Evolutionary conservation across 2,329 filamentous ascomycete genomes (phyloP), one percentile per base, ranked within the genome.

Genomic region (Colletotrichum siamense): DNA sequence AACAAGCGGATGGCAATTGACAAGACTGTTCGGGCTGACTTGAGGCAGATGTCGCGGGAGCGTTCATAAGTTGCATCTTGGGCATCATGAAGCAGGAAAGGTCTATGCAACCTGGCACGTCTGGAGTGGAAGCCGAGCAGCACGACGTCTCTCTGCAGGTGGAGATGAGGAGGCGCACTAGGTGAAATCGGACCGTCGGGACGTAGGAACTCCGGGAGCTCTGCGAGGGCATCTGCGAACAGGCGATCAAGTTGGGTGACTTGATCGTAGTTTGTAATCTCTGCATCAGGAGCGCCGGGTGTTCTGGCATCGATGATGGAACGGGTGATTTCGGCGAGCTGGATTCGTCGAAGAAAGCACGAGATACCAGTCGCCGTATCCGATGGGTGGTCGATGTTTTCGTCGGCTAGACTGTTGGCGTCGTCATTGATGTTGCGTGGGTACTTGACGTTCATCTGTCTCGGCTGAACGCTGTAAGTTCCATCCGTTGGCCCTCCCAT

Each of bases 341-440:
- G 83, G 67, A 84, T 80, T 18, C 86, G 83, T 57, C 86, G 83
- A 13, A 87, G 78, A 32, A 85, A 83, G 66, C 84, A 86, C 2
- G 85, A 85, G 69, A 85, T 81, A 24, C 79, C 80, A 0, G 86
- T 87, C 1, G 82, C 77, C n/a, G 83, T 78, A 13, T 80, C 79
- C 1, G 80, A 68, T 0, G 85, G 83, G 18, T 81, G 81, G 3
- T 80, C 81, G 8, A 85, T 34, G 4, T 80, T 75, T 9, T 83
- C 81, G 16, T 79, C 73, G 3, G 79, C 80, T 5, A 82, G 80
- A 9, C 82, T 76, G 15, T 86, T 79, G 36, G 86, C 85, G 55
- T 82, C 81, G 49, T 87, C 85, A 49, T 87, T 81, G 9, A 84
- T 80, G 67, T 87, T 86, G 2, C 83, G 81, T 6, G 86, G 86